phyloP scores from a whole-genome alignment of 345 rosid genomes.

The Garcia nutans region DNA sequence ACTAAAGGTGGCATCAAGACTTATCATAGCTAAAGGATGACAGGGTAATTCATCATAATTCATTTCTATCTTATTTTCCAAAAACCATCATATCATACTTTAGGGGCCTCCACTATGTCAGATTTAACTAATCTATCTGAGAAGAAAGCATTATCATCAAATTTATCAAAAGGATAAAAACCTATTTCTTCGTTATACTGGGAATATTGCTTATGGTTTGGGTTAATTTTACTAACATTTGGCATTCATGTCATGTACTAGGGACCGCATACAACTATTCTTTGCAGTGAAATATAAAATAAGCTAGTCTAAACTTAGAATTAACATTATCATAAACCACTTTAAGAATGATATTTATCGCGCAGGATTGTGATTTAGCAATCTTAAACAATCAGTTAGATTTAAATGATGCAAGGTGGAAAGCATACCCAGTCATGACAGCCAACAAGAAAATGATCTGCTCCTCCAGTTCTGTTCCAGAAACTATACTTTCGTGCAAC shows the following conservation, averaged over 20 bases:
- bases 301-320: background rate
- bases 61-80: background rate
- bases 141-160: background rate
- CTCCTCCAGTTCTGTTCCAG: constrained; percentile 86
- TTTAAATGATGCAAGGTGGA: constrained; percentile 6
- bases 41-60: background rate
- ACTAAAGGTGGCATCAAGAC: background rate
- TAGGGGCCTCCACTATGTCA: background rate
- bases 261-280: background rate
- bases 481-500: constrained; percentile 59
- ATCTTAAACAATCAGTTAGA: constrained; percentile 2
- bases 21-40: background rate
- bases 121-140: background rate
- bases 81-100: background rate
- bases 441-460: constrained; percentile 87
- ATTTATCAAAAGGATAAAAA: background rate
- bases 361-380: background rate
- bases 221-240: background rate
- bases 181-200: background rate
- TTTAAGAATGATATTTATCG: background rate
- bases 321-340: background rate
- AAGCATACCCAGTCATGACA: constrained; percentile 95
- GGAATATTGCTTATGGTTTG: background rate
- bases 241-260: background rate
- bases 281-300: background rate